phyloP scores from a whole-genome alignment of 768 basidiomycete genomes.

The Crepidotus variabilis region DNA sequence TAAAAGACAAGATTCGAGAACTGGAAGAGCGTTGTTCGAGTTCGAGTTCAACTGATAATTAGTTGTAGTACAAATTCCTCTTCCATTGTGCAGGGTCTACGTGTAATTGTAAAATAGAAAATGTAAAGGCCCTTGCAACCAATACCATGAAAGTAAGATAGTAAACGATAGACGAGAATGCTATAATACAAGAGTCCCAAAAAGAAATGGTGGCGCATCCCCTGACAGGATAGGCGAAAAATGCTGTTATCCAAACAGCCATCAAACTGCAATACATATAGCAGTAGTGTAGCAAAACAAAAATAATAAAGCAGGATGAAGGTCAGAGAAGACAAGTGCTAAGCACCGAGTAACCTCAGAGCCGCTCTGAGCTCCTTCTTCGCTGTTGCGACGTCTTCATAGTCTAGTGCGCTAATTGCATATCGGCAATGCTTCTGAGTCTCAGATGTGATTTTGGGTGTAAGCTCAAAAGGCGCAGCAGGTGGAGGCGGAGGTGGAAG shows the following conservation, averaged over 20 bases:
- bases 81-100: not conserved
- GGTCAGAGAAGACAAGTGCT: not conserved
- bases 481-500: slow-evolving; percentile 14
- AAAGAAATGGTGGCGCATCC: not conserved
- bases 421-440: slow-evolving; percentile 91
- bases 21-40: slow-evolving; percentile 30
- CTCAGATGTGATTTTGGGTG: slow-evolving; percentile 62
- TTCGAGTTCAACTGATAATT: slow-evolving; percentile 8
- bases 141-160: not conserved
- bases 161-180: not conserved
- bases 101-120: not conserved
- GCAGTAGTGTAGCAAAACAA: not conserved
- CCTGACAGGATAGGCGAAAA: not conserved
- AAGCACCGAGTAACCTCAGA: slow-evolving; percentile 42
- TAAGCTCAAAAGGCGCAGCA: slow-evolving; percentile 42
- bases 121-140: not conserved
- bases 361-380: slow-evolving; percentile 78
- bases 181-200: not conserved
- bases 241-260: not conserved
- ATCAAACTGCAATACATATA: slow-evolving; percentile 1
- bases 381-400: slow-evolving; percentile 89
- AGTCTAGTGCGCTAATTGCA: slow-evolving; percentile 94
- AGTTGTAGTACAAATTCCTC: not conserved
- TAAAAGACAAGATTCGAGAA: slow-evolving; percentile 38
- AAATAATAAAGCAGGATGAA: slow-evolving; percentile 4